Conservation (phyloP, 2,329 filamentous ascomycete species). For the Penicillium palitans region DNA sequence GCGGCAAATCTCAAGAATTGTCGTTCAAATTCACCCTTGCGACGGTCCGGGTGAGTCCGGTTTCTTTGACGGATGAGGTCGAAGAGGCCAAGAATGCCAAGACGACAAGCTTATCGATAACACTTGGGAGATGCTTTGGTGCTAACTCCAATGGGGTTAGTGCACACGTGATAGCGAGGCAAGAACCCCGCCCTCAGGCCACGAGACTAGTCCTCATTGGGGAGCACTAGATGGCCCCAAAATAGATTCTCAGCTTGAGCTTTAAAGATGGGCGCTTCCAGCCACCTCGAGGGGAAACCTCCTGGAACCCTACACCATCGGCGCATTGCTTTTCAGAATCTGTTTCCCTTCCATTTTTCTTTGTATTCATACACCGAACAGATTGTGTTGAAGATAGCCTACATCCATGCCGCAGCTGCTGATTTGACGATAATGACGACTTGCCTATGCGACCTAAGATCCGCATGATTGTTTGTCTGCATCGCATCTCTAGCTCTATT, state of each 20-base stretch:
- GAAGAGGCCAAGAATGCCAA: conserved; percentile 11
- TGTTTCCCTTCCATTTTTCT: background rate
- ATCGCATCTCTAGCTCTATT: conserved; percentile 3
- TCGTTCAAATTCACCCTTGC: background rate
- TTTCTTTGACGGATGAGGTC: conserved; percentile 10
- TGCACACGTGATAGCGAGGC: conserved; percentile 22
- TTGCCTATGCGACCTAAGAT: conserved; percentile 9
- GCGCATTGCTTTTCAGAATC: background rate
- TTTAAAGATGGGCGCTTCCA: conserved; percentile 27
- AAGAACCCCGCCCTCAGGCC: conserved; percentile 31
- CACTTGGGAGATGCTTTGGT: background rate
- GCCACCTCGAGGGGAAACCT: conserved; percentile 26
- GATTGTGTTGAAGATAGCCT: conserved; percentile 2
- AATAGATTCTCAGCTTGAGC: conserved; percentile 38
- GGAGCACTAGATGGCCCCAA: conserved; percentile 29
- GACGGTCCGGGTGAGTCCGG: background rate
- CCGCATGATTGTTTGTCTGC: conserved; percentile 13
- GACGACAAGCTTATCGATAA: conserved; percentile 27
- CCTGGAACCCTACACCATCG: conserved; percentile 15
- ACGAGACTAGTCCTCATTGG: conserved; percentile 24
- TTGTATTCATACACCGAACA: background rate
- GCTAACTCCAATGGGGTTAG: background rate
- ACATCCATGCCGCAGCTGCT: conserved; percentile 3
- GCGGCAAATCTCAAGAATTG: background rate
- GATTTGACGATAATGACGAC: conserved; percentile 8